Percentiles rank a stretch among this genome's conserved stretches.
These are phyloP conservation scores for Strigomonas galati DNA, from an alignment of 208 protist genomes.

Conservation along the genomic window DNA sequence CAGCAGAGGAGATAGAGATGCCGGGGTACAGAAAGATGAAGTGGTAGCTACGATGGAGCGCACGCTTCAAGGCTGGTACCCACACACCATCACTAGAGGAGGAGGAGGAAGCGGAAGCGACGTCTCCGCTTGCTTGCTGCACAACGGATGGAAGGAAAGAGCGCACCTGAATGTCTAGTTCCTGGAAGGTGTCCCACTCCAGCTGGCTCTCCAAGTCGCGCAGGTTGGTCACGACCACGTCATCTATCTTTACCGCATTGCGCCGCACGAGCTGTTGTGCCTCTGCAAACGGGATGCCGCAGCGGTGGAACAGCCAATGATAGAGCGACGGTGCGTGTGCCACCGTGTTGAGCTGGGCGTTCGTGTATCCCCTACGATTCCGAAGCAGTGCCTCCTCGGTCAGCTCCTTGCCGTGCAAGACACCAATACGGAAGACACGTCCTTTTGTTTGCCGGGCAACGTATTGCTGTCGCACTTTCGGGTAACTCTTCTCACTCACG, in stretches of 20 bases:
- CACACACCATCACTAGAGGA: constrained; percentile 17
- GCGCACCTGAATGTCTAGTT: constrained; percentile 70
- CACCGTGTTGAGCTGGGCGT: constrained; percentile 78
- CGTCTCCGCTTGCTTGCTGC: neutral
- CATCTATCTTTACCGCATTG: constrained; percentile 56
- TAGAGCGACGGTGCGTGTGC: constrained; percentile 83
- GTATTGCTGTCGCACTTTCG: constrained; percentile 30
- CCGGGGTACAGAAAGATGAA: constrained; percentile 58
- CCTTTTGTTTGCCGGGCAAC: constrained; percentile 41
- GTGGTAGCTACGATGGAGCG: constrained; percentile 74
- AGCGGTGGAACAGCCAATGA: constrained; percentile 88
- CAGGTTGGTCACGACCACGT: constrained; percentile 31
- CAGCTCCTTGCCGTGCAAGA: constrained; percentile 69
- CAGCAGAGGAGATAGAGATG: constrained; percentile 73
- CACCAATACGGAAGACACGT: constrained; percentile 69
- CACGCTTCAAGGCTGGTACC: constrained; percentile 81
- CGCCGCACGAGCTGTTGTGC: constrained; percentile 37
- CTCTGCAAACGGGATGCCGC: constrained; percentile 81
- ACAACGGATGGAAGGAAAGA: constrained; percentile 23
- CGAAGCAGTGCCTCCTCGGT: constrained; percentile 48
- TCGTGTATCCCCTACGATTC: constrained; percentile 78
- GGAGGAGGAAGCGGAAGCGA: neutral
- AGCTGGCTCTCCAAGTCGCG: constrained; percentile 70
- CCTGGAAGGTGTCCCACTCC: constrained; percentile 67
- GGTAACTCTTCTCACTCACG: constrained; percentile 55